Percentiles rank a stretch among this genome's conserved stretches.
Conservation (phyloP, 306 rosid species). For the Vicia villosa region DNA sequence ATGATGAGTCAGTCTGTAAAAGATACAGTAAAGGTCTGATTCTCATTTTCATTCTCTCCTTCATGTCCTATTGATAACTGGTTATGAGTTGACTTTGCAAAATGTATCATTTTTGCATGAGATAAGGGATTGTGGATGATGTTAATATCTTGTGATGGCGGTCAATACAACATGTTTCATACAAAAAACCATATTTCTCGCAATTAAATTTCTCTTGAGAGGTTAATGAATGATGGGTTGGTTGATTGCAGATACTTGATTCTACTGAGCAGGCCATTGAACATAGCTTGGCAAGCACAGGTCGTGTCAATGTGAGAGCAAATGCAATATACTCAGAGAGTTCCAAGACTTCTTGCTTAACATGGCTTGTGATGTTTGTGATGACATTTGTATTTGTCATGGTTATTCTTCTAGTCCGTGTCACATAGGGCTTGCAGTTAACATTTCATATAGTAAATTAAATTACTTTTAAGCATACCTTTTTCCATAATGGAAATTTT, state of each 20-base stretch:
- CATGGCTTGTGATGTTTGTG: slow-evolving; percentile 71
- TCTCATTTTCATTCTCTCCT: slow-evolving; percentile 19
- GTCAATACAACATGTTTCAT: too few relatives aligned
- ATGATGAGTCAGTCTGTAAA: slow-evolving; percentile 75
- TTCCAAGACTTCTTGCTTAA: slow-evolving; percentile 80
- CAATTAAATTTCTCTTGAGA: not conserved
- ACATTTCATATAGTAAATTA: not conserved
- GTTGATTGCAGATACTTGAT: slow-evolving; percentile 68
- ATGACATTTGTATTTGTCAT: slow-evolving; percentile 78
- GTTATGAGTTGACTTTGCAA: slow-evolving; percentile 6
- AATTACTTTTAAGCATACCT: not conserved
- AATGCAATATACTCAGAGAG: slow-evolving; percentile 60
- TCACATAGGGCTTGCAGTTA: slow-evolving; percentile 43
- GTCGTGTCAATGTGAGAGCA: slow-evolving; percentile 70
- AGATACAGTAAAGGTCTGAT: slow-evolving; percentile 74
- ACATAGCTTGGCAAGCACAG: slow-evolving; percentile 86
- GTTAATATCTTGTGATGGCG: too few relatives aligned
- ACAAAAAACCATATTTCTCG: too few relatives aligned
- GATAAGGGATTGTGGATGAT: too few relatives aligned
- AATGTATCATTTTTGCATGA: not conserved
- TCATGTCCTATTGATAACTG: not conserved
- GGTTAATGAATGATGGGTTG: slow-evolving; percentile 29
- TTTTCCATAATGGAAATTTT: not conserved
- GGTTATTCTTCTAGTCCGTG: slow-evolving; percentile 88
- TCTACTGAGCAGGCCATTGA: slow-evolving; percentile 88